Evolutionary conservation across 2,329 filamentous ascomycete species (phyloP).

Genomic region (Orbilia quercus): DNA sequence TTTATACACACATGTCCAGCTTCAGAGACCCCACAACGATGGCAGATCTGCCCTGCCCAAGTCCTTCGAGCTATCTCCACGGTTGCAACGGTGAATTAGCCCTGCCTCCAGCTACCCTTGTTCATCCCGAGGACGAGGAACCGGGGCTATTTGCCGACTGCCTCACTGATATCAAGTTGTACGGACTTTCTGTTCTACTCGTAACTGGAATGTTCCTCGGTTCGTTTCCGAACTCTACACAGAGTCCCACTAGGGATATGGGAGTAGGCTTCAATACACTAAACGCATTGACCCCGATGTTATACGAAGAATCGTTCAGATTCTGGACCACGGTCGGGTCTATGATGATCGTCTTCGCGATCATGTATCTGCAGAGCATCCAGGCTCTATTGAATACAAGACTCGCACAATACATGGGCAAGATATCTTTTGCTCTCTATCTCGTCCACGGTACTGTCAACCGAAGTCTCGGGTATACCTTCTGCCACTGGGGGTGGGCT

Average conservation of each 20-base stretch:
- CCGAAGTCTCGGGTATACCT: slow-evolving; percentile 70
- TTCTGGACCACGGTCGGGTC: slow-evolving; percentile 26
- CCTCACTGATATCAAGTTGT: slow-evolving; percentile 1
- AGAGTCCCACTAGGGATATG: background rate
- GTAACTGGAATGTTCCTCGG: slow-evolving; percentile 19
- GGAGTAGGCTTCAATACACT: slow-evolving; percentile 28
- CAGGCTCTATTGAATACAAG: slow-evolving; percentile 17
- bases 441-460: slow-evolving; percentile 74
- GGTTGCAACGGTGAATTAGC: background rate
- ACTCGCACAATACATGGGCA: slow-evolving; percentile 72
- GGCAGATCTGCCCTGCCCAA: background rate
- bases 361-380: slow-evolving; percentile 18
- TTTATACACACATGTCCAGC: slow-evolving; percentile 7
- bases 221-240: slow-evolving; percentile 22
- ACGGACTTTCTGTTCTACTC: background rate
- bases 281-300: slow-evolving; percentile 1
- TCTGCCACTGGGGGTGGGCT: slow-evolving; percentile 61
- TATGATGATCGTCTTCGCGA: slow-evolving; percentile 26
- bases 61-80: background rate
- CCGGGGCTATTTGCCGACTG: background rate
- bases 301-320: slow-evolving; percentile 45
- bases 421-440: slow-evolving; percentile 73
- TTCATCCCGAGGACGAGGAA: background rate
- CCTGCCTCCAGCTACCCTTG: background rate
- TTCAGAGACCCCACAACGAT: slow-evolving; percentile 6